Evolutionary conservation across 257 asterid species (phyloP).

Genomic region (Datura wrightii): DNA sequence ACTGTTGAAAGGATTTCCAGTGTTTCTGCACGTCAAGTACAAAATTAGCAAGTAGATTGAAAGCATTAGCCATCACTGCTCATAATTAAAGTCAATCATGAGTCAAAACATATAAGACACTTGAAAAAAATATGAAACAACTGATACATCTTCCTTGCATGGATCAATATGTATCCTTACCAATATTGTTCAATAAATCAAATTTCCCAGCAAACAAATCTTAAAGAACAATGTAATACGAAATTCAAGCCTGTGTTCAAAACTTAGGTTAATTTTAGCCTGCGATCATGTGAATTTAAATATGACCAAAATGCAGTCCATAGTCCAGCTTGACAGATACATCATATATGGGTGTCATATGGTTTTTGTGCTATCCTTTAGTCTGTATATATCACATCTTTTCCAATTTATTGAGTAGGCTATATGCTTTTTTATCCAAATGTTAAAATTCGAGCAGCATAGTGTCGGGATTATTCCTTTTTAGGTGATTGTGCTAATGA

Average conservation of each 20-base stretch:
- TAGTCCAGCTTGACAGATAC: neutral
- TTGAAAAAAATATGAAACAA: neutral
- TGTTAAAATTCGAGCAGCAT: neutral
- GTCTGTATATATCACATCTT: neutral
- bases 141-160: neutral
- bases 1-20: conserved; percentile 77
- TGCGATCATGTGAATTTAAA: neutral
- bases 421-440: neutral
- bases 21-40: conserved; percentile 59
- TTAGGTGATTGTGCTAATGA: neutral
- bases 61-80: conserved; percentile 17
- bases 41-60: conserved; percentile 31
- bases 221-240: neutral
- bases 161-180: conserved; percentile 6
- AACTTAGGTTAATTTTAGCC: neutral
- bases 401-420: conserved; percentile 14
- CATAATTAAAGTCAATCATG: neutral
- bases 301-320: conserved; percentile 19
- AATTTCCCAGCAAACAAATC: neutral
- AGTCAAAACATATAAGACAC: conserved; percentile 9
- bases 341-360: neutral
- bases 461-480: neutral
- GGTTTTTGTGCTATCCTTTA: neutral
- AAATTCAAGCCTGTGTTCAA: neutral
- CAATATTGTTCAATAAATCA: conserved; percentile 2